Percentiles rank a stretch among this genome's conserved stretches.
Evolutionary conservation across 2,329 filamentous ascomycete genomes (phyloP).

Genomic region (Arachnopeziza araneosa): DNA sequence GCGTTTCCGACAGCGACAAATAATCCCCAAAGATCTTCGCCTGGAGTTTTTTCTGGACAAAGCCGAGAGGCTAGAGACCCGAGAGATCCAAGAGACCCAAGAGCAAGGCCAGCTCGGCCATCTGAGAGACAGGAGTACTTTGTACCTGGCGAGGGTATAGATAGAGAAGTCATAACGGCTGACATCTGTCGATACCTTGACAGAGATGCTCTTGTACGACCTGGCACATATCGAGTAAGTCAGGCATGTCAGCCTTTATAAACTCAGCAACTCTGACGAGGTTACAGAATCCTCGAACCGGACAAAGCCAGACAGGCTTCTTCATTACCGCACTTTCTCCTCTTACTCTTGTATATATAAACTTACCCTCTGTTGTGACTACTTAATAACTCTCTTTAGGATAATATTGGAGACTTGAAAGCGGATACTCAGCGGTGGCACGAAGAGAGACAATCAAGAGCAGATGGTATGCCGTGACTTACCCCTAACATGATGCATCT

Average conservation of each 20-base stretch:
- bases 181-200: constrained; percentile 77
- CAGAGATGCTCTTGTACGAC: constrained; percentile 70
- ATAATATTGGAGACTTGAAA: neutral
- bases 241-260: constrained; percentile 7
- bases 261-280: too few species aligned
- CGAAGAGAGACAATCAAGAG: neutral
- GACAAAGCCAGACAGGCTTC: constrained; percentile 62
- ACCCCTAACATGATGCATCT: neutral
- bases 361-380: neutral
- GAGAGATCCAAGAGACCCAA: neutral
- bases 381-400: neutral
- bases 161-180: constrained; percentile 73
- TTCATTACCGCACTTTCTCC: constrained; percentile 58
- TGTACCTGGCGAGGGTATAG: constrained; percentile 69
- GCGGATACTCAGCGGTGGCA: neutral
- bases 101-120: too few species aligned
- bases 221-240: constrained; percentile 64
- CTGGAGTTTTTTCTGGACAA: neutral
- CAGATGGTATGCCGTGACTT: neutral
- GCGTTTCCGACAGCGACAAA: neutral
- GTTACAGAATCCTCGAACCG: constrained; percentile 44
- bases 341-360: neutral
- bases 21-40: neutral
- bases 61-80: neutral
- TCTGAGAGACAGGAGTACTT: constrained; percentile 53